These are phyloP conservation scores for Pinus albicaulis DNA, from an alignment of 75 land plant genomes.

Conservation along the genomic window DNA sequence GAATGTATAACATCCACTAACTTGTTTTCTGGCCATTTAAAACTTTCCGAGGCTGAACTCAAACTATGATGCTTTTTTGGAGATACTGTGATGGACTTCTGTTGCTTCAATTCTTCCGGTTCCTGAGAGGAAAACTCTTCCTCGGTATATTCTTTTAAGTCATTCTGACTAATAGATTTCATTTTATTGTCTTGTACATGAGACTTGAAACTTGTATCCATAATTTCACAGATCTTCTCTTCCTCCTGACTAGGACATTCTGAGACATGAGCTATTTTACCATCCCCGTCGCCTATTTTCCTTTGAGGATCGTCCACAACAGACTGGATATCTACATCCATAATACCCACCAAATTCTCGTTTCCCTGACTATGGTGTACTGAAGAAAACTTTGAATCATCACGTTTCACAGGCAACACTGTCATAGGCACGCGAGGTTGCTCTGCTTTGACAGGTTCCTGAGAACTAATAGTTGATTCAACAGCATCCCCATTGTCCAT, in stretches of 20 bases:
- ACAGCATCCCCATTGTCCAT: too few relatives aligned
- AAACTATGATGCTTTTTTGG: not conserved
- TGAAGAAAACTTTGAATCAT: not conserved
- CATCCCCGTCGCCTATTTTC: too few relatives aligned
- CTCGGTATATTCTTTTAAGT: not conserved
- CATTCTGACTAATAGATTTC: not conserved
- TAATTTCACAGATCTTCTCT: constrained; percentile 1
- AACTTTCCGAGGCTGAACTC: not conserved
- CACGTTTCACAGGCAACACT: not conserved
- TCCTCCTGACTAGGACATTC: not conserved
- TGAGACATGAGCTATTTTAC: too few relatives aligned
- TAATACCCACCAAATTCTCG: not conserved
- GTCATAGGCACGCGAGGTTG: not conserved
- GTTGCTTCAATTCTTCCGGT: not conserved
- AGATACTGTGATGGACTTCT: not conserved
- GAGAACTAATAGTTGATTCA: not conserved
- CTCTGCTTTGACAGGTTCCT: not conserved
- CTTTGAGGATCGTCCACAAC: not conserved
- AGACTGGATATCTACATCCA: not conserved
- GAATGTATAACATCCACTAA: not conserved
- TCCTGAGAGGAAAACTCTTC: not conserved
- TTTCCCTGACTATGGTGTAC: not conserved
- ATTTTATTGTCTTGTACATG: not conserved
- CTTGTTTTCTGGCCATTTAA: not conserved
- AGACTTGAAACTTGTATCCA: not conserved